Conservation (phyloP, 352 stramenopile species). For the Thraustochytrium striatum region DNA sequence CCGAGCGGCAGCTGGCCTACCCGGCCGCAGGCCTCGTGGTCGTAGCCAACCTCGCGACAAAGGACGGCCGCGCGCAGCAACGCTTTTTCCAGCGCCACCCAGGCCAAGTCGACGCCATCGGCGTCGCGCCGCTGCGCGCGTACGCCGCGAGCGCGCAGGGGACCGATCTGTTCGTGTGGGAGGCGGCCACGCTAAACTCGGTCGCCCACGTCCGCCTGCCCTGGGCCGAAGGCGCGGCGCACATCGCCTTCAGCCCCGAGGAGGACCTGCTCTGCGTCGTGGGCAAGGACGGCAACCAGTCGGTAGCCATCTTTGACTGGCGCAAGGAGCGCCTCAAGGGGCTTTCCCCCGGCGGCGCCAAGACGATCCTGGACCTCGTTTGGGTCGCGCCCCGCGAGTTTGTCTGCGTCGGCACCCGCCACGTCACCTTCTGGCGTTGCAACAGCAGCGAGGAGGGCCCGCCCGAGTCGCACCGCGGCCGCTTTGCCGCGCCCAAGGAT, state of each 20-base stretch:
- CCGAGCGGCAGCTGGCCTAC: background rate
- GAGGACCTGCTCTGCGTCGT: background rate
- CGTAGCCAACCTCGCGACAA: background rate
- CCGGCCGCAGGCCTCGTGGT: background rate
- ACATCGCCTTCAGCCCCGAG: conserved; percentile 16
- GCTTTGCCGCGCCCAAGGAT: background rate
- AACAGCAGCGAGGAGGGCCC: background rate
- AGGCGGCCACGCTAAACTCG: background rate
- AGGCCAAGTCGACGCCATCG: background rate
- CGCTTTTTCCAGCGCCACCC: background rate
- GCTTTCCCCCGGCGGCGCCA: background rate
- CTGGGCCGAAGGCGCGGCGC: background rate
- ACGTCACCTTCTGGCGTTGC: conserved; percentile 28
- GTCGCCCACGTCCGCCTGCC: background rate
- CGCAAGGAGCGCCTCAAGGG: background rate
- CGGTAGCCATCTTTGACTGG: conserved; percentile 12
- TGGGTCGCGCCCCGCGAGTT: background rate
- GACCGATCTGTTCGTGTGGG: background rate
- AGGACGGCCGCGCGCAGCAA: background rate
- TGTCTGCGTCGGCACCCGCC: background rate
- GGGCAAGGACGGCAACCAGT: background rate
- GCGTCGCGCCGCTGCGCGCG: background rate
- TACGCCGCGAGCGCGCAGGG: background rate
- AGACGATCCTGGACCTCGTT: background rate
- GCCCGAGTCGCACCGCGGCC: background rate